Evolutionary conservation across 1,139 yeast species (phyloP).

Genomic region (Candida sanyaensis): DNA sequence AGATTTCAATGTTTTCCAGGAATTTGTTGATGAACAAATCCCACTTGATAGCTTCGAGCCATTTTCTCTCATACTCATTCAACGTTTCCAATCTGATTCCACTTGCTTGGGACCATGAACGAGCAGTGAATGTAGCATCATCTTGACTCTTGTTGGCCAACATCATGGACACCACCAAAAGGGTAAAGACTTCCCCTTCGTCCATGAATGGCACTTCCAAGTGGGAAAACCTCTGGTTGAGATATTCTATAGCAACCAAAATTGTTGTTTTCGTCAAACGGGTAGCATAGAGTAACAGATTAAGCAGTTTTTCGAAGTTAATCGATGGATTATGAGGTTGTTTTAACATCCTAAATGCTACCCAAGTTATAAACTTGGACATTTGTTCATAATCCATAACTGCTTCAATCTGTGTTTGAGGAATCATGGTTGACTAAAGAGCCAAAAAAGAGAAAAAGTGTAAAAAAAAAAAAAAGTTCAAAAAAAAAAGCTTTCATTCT

Average conservation of each 20-base stretch:
- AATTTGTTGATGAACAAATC: conserved; percentile 47
- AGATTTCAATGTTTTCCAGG: conserved; percentile 40
- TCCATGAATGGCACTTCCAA: conserved; percentile 21
- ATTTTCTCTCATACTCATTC: conserved; percentile 68
- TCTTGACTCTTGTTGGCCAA: conserved; percentile 94
- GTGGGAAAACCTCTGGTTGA: conserved; percentile 49
- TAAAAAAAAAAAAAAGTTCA: too few relatives aligned
- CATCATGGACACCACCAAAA: conserved; percentile 69
- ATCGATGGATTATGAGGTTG: conserved; percentile 51
- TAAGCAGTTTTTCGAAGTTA: conserved; percentile 60
- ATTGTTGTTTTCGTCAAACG: conserved; percentile 83
- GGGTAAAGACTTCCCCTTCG: conserved; percentile 55
- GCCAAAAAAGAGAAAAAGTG: not conserved
- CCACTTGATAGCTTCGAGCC: conserved; percentile 63
- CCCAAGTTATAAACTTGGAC: conserved; percentile 73
- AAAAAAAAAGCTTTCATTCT: too few relatives aligned
- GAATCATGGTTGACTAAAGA: conserved; percentile 2
- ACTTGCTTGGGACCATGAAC: conserved; percentile 95
- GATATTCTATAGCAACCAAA: conserved; percentile 74
- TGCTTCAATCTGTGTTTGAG: conserved; percentile 3
- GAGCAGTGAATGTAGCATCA: conserved; percentile 93
- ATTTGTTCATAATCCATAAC: conserved; percentile 36
- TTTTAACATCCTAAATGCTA: conserved; percentile 62
- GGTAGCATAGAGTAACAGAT: conserved; percentile 82
- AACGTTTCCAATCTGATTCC: conserved; percentile 65